Conservation (phyloP, 345 rosid genomes). For the Mercurialis annua region DNA sequence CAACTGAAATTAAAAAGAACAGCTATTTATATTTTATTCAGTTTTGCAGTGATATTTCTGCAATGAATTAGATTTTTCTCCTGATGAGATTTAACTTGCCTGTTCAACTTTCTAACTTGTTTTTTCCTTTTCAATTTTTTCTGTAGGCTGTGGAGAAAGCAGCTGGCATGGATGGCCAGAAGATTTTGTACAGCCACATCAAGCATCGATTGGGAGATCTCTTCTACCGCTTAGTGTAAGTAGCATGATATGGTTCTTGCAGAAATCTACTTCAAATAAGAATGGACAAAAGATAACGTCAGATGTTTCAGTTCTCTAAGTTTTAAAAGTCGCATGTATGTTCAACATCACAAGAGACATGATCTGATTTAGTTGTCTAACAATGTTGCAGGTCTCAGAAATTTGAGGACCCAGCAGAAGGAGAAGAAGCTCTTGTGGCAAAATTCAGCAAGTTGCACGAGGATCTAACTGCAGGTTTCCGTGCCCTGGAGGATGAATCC, state of each 20-base stretch:
- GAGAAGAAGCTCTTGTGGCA: conserved; percentile 77
- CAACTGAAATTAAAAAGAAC: background rate
- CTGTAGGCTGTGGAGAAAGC: conserved; percentile 95
- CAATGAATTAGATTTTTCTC: background rate
- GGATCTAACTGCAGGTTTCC: conserved; percentile 91
- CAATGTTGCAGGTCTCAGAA: conserved; percentile 72
- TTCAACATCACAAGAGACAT: background rate
- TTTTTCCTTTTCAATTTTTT: background rate
- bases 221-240: conserved; percentile 92
- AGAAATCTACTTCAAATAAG: background rate
- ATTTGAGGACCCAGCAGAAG: conserved; percentile 99
- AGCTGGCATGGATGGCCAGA: conserved; percentile 99
- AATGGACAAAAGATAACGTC: too few relatives aligned
- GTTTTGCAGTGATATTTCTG: background rate
- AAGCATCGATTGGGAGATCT: conserved; percentile 98
- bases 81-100: background rate
- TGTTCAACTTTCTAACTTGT: background rate
- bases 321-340: too few relatives aligned
- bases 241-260: background rate
- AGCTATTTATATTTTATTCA: background rate
- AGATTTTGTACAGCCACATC: conserved; percentile 82
- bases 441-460: conserved; percentile 83
- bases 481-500: conserved; percentile 89
- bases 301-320: too few relatives aligned
- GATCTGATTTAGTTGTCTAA: background rate